Percentiles rank a stretch among this genome's conserved stretches.
phyloP scores from a whole-genome alignment of 129 eudicot genomes.

The Daucus carota region DNA sequence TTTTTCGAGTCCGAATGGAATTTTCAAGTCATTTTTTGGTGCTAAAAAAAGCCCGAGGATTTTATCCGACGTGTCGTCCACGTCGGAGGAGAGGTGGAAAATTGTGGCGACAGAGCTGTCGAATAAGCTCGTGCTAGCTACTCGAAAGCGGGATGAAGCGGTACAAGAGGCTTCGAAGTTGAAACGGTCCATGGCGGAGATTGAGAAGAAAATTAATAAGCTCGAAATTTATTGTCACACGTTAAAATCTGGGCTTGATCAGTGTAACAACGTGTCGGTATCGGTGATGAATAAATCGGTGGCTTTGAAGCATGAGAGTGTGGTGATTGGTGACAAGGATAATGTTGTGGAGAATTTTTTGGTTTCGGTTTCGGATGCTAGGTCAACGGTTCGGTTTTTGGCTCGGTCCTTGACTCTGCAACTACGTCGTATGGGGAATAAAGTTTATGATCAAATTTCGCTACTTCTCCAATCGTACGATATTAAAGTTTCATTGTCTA shows the following conservation, averaged over 20 bases:
- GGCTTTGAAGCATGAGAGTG: slow-evolving; percentile 19
- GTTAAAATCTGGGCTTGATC: slow-evolving; percentile 75
- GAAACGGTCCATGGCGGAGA: slow-evolving; percentile 69
- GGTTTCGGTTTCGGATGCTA: slow-evolving; percentile 58
- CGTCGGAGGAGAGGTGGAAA: slow-evolving; percentile 77
- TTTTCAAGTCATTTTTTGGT: slow-evolving; percentile 53
- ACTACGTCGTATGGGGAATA: slow-evolving; percentile 51
- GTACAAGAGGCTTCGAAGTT: slow-evolving; percentile 62
- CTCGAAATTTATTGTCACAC: slow-evolving; percentile 71
- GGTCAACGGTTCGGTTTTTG: slow-evolving; percentile 50
- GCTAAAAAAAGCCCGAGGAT: slow-evolving; percentile 58
- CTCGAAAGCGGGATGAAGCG: slow-evolving; percentile 72
- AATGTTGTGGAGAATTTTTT: slow-evolving; percentile 65
- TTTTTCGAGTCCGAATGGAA: slow-evolving; percentile 59
- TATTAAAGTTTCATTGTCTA: slow-evolving; percentile 47
- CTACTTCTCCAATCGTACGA: slow-evolving; percentile 60
- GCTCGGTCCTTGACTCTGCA: slow-evolving; percentile 61
- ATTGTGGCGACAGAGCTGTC: slow-evolving; percentile 69
- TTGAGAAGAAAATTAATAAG: slow-evolving; percentile 77
- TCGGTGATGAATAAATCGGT: slow-evolving; percentile 17
- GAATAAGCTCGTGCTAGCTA: slow-evolving; percentile 64
- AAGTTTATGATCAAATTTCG: slow-evolving; percentile 54
- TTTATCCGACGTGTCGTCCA: slow-evolving; percentile 27
- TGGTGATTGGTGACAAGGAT: slow-evolving; percentile 41
- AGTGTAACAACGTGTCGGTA: slow-evolving; percentile 25